Evolutionary conservation across 2,329 filamentous ascomycete species (phyloP), one percentile per base, ranked within the genome.

Genomic region (Aureobasidium sp.): DNA sequence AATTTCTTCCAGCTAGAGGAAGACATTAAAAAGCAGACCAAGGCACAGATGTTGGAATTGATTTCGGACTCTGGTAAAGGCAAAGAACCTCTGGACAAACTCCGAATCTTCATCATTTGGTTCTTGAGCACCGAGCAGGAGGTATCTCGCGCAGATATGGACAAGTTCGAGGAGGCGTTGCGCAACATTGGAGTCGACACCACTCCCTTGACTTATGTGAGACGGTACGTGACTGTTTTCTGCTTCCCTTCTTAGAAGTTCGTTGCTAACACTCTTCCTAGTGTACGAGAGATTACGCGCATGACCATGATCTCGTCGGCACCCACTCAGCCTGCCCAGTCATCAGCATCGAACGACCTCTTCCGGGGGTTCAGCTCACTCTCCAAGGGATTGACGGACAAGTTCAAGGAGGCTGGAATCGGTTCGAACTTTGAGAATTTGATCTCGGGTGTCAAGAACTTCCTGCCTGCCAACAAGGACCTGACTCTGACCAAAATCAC

Each of bases 291-390:
- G 67, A 91, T 96, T 56, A 97, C 93, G 5, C 91, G 94, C 66
- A 97, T 97, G 91, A 97, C 93, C 15, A 96, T 97, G 84, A 89
- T 99, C 74, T 90, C 92, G 4, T 95, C 92, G 1, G 87, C 92
- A 33, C 86, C 89, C 11, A 80, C 82, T 15, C 81, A 88, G 64
- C 78, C 85, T 15, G 79, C 83, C 19, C 82, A 87, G 68, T 84
- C 85, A 66, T 74, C 79, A 11, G 75, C 79, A 19, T 85, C 89
- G 3, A 86, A 84, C 6, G 90, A 96, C 69, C 82, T 99, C 17
- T 97, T 99, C 78, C 88, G 91, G 22, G 91, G 92, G 52, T 96
- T 99, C 78, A 94, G 89, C 33, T 91, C 89, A 47, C 89, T 99
- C 65, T 94, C 91, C 12, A 93, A 89, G 47, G 89, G 93, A 42